phyloP scores from a whole-genome alignment of 352 stramenopile genomes.

The Albugo laibachii region DNA sequence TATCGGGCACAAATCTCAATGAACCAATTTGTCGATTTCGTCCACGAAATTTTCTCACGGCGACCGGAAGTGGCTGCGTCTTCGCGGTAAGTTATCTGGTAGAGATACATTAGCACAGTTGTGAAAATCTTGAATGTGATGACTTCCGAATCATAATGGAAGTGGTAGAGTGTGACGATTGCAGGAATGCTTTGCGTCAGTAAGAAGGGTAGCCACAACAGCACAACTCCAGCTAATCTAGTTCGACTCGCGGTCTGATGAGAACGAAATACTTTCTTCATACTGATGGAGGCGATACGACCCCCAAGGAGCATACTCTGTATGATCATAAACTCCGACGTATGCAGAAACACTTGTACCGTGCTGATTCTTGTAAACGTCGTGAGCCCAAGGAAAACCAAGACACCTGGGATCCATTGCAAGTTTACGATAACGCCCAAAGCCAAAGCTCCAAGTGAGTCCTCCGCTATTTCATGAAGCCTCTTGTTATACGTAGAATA shows the following conservation, averaged over 20 bases:
- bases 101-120: conserved; percentile 33
- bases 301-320: conserved; percentile 39
- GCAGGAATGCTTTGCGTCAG: conserved; percentile 19
- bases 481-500: conserved; percentile 11
- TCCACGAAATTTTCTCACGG: conserved; percentile 25
- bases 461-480: conserved; percentile 23
- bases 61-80: conserved; percentile 37
- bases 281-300: conserved; percentile 33
- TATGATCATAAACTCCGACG: conserved; percentile 11
- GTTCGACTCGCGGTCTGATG: conserved; percentile 18
- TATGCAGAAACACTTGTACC: conserved; percentile 20
- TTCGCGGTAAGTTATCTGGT: conserved; percentile 42
- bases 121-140: conserved; percentile 17
- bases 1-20: conserved; percentile 41
- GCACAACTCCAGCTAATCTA: conserved; percentile 18
- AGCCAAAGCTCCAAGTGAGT: conserved; percentile 28
- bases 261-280: conserved; percentile 27
- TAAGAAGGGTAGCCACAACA: conserved; percentile 12
- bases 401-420: conserved; percentile 32
- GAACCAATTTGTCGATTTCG: conserved; percentile 13
- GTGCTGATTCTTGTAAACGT: conserved; percentile 20
- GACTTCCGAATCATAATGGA: conserved; percentile 20
- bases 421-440: conserved; percentile 34
- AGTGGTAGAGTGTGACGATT: conserved; percentile 28
- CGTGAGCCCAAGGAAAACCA: conserved; percentile 31